phyloP scores from a whole-genome alignment of 1,139 yeast species.

The Entelexis sorbosivorans region DNA sequence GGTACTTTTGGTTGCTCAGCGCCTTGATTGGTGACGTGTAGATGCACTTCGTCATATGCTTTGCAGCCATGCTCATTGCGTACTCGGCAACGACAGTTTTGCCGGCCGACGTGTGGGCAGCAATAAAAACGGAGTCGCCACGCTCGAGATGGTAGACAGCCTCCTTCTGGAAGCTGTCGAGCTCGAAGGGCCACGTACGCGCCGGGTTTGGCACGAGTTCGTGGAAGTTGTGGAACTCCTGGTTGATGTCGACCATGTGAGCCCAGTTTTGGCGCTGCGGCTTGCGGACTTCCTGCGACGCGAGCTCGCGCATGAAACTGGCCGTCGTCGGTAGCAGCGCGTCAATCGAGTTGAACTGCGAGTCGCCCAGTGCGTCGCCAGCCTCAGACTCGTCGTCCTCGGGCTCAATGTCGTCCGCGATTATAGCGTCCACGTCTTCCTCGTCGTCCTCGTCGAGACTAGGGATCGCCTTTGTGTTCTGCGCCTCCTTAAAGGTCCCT shows the following conservation, averaged over 20 bases:
- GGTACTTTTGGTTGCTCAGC: conserved; percentile 85
- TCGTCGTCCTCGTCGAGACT: background rate
- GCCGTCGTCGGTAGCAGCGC: conserved; percentile 63
- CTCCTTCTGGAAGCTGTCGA: conserved; percentile 93
- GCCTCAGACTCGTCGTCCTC: conserved; percentile 25
- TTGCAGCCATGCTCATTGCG: conserved; percentile 87
- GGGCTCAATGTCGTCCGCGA: conserved; percentile 10
- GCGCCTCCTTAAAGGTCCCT: background rate
- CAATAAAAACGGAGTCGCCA: conserved; percentile 94
- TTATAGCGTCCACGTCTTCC: background rate
- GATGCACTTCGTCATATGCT: conserved; percentile 86
- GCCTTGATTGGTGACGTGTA: conserved; percentile 98
- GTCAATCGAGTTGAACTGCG: conserved; percentile 43
- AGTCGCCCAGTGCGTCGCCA: conserved; percentile 3
- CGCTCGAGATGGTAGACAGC: conserved; percentile 94
- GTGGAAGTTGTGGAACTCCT: conserved; percentile 67
- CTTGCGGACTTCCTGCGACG: conserved; percentile 22
- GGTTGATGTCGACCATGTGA: conserved; percentile 81
- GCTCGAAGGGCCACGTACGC: conserved; percentile 80
- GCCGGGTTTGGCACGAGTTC: conserved; percentile 92
- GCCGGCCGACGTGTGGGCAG: conserved; percentile 99
- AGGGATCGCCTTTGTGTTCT: background rate
- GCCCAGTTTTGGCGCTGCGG: conserved; percentile 61
- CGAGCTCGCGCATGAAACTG: conserved; percentile 35
- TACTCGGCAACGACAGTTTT: conserved; percentile 98